These are phyloP conservation scores for Trypanosoma scelopori DNA, from an alignment of 208 protist species.

Conservation along the genomic window DNA sequence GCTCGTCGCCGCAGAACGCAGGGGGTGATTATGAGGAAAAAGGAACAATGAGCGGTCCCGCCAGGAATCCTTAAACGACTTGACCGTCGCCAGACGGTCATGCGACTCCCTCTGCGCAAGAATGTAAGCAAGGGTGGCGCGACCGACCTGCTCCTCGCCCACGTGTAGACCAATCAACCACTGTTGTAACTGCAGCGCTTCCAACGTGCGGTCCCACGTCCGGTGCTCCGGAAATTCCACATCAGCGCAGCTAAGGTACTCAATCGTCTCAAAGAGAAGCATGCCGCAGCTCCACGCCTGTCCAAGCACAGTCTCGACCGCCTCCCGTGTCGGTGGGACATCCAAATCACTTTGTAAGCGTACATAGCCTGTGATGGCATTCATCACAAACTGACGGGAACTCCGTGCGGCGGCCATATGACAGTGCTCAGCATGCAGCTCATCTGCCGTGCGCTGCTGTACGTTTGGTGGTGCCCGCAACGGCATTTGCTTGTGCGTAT, in stretches of 20 bases:
- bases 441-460: slow-evolving; percentile 62
- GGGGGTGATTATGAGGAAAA: slow-evolving; percentile 50
- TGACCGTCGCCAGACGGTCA: slow-evolving; percentile 35
- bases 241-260: slow-evolving; percentile 77
- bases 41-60: slow-evolving; percentile 68
- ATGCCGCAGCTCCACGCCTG: slow-evolving; percentile 90
- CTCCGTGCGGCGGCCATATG: slow-evolving; percentile 84
- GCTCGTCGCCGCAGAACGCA: slow-evolving; percentile 42
- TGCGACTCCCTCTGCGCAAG: slow-evolving; percentile 75
- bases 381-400: slow-evolving; percentile 79
- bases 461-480: slow-evolving; percentile 69
- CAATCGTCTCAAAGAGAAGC: slow-evolving; percentile 87
- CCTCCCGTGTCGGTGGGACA: slow-evolving; percentile 54
- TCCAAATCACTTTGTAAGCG: slow-evolving; percentile 71
- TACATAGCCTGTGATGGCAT: slow-evolving; percentile 75
- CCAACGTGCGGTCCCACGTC: slow-evolving; percentile 70
- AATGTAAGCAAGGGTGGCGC: slow-evolving; percentile 86
- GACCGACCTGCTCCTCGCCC: slow-evolving; percentile 90
- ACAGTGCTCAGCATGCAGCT: slow-evolving; percentile 87
- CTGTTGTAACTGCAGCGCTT: slow-evolving; percentile 83
- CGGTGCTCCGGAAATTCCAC: slow-evolving; percentile 52
- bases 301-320: slow-evolving; percentile 82
- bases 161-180: slow-evolving; percentile 86
- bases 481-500: slow-evolving; percentile 83
- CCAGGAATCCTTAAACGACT: slow-evolving; percentile 55